Base-by-base conservation (phyloP, 768 basidiomycete genomes). In the Termitomyces sp. region DNA sequence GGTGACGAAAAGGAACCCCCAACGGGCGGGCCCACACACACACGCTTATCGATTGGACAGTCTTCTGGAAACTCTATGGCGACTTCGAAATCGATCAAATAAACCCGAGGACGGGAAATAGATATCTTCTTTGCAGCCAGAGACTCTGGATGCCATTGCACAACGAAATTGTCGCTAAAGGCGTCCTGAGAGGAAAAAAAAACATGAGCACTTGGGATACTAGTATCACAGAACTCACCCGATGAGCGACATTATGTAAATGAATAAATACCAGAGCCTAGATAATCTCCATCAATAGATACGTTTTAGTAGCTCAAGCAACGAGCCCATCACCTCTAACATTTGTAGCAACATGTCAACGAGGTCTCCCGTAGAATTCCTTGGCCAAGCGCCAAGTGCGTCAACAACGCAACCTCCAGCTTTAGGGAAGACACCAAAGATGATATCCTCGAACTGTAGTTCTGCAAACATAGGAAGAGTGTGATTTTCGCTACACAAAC, bases 121-220 rank as follows among this genome's bases (percentile, higher is more conserved):
- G 52, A 46, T 27, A 48, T 19, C 38, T 40, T 58, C 21, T 17
- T 53, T 23, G 44, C 32, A 1, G 31, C 19, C 19, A 72, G 32
- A 3, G 69, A 70, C 46, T 72, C 68, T 2, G 71, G 71, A 5
- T 69, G 64, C 64, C 66, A 71, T 52, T 73, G 64, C 2, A 71
- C 44, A 2, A 71, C 53, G 49, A 70, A 72, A 53, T 73, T 72
- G 49, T 70, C 68, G 11, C 43, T 58, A 54, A 68, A 69, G 16
- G 68, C 66, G 45, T 72, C 68, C 69, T 72, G 35, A 14, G 19
- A 5, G 21, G 29, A 25, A 41, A 19, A 41, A 41, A 43, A 29
- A 29, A 29, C 23, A 12, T n/a, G 29, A 47, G 11, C 7, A 32
- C 29, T 5, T 2, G 25, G 3, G 17, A 9, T 6, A 17, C 17